Evolutionary conservation across 2,329 filamentous ascomycete species (phyloP).

Genomic region (Xylaria polymorpha): DNA sequence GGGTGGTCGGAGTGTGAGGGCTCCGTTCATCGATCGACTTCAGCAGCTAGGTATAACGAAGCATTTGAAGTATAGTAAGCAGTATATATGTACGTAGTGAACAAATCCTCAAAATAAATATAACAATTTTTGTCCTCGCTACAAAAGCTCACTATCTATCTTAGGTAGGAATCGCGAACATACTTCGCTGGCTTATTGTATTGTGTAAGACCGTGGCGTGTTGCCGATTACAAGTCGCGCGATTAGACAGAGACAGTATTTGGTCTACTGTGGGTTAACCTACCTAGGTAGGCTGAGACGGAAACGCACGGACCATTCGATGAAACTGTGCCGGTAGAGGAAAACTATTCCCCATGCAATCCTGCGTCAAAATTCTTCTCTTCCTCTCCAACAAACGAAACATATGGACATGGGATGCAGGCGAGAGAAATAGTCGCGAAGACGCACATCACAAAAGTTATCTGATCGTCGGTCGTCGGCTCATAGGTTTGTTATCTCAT

Average conservation of each 20-base stretch:
- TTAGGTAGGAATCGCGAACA: neutral
- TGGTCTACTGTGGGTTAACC: neutral
- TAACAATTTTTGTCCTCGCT: neutral
- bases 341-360: neutral
- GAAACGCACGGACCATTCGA: neutral
- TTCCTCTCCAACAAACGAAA: neutral
- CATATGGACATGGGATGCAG: neutral
- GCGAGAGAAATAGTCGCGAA: neutral
- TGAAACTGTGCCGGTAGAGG: neutral
- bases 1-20: too few relatives aligned
- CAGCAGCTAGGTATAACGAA: too few relatives aligned
- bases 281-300: too few relatives aligned
- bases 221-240: neutral
- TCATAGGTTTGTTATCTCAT: slow-evolving; percentile 29
- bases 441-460: neutral
- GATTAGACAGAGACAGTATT: too few relatives aligned
- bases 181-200: neutral
- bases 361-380: slow-evolving; percentile 15
- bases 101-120: neutral
- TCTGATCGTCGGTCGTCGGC: neutral
- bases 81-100: too few relatives aligned
- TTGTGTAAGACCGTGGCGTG: neutral
- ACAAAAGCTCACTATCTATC: too few relatives aligned
- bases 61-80: too few relatives aligned
- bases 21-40: too few relatives aligned